phyloP scores from a whole-genome alignment of 768 basidiomycete genomes.

The Suillus americanus region DNA sequence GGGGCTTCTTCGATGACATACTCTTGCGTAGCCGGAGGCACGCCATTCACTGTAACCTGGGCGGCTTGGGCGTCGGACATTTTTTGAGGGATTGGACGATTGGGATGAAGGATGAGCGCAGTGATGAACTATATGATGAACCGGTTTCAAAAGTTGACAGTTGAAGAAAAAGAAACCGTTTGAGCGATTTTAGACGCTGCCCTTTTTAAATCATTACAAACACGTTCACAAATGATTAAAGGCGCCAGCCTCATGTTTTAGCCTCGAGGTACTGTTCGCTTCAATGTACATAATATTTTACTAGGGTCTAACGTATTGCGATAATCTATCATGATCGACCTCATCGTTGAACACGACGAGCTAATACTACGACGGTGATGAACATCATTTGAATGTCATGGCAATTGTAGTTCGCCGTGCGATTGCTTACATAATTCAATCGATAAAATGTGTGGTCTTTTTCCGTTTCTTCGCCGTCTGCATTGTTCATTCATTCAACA shows the following conservation, averaged over 20 bases:
- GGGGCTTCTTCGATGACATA: conserved; percentile 64
- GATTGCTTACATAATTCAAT: conserved; percentile 23
- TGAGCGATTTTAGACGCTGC: conserved; percentile 17
- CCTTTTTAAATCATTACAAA: conserved; percentile 1
- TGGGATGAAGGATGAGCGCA: conserved; percentile 49
- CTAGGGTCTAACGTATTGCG: not conserved
- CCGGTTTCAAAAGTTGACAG: conserved; percentile 81
- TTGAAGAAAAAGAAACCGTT: conserved; percentile 53
- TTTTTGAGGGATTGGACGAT: conserved; percentile 54
- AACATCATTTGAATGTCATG: conserved; percentile 26
- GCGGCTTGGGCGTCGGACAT: conserved; percentile 94
- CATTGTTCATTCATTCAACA: conserved; percentile 19
- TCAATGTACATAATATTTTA: not conserved
- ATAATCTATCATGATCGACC: not conserved
- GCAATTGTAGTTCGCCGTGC: conserved; percentile 15
- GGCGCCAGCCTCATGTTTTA: not conserved
- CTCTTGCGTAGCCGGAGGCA: conserved; percentile 75
- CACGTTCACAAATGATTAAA: not conserved
- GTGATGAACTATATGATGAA: conserved; percentile 69
- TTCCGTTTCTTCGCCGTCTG: not conserved
- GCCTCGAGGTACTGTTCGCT: not conserved
- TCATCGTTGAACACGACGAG: not conserved
- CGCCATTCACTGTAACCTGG: conserved; percentile 80
- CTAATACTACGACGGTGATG: conserved; percentile 8
- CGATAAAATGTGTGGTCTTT: not conserved